These are phyloP conservation scores for Batkoa obscura DNA, from an alignment of 371 early-diverging fungal genomes.

Conservation along the genomic window DNA sequence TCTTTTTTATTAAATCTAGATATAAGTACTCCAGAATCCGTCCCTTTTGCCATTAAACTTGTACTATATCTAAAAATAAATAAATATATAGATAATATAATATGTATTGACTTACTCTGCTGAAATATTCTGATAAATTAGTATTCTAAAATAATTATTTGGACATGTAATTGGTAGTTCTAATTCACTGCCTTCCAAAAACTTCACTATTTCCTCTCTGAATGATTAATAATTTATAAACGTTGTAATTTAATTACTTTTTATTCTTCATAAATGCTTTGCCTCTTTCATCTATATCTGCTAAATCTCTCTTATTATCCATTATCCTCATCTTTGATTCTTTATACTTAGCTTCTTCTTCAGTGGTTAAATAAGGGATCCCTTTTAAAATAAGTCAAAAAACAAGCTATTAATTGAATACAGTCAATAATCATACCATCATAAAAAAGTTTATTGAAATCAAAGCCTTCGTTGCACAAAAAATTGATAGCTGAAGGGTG, in stretches of 20 bases:
- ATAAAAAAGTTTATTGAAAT: slow-evolving; percentile 4
- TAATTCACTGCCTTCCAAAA: neutral
- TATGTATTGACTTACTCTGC: slow-evolving; percentile 13
- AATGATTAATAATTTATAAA: neutral
- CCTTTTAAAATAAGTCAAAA: neutral
- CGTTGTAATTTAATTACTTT: neutral
- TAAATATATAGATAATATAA: slow-evolving; percentile 8
- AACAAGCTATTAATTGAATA: neutral
- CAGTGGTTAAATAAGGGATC: neutral
- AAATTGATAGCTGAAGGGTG: slow-evolving; percentile 1
- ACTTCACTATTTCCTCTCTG: neutral
- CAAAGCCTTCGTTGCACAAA: neutral
- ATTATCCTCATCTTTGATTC: neutral
- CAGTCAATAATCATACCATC: neutral
- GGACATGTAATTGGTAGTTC: neutral
- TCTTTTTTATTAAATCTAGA: neutral
- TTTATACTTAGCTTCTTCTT: neutral
- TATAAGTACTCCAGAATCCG: neutral
- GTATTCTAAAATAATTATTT: neutral
- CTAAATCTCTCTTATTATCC: neutral
- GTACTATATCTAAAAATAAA: neutral
- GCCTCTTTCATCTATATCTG: slow-evolving; percentile 1
- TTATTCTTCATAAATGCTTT: neutral
- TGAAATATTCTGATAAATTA: neutral
- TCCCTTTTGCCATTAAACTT: neutral